Evolutionary conservation across 1,284 basidiomycete genomes (phyloP).

Genomic region (Irpex lacteus): DNA sequence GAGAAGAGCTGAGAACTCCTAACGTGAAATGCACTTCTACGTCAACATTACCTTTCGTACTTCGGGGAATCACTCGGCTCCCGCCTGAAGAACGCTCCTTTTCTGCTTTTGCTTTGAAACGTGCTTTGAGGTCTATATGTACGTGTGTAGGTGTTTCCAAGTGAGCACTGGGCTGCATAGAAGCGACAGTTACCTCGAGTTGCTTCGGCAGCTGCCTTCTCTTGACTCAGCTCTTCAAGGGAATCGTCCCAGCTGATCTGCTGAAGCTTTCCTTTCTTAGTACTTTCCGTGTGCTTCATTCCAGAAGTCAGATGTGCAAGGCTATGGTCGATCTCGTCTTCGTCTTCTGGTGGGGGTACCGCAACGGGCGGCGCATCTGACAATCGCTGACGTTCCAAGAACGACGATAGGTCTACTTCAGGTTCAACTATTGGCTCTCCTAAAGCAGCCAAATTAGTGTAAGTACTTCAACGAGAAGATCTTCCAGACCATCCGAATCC

Average conservation of each 20-base stretch:
- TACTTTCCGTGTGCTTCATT: conserved; percentile 21
- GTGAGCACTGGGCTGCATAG: not conserved
- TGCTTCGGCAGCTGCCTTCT: conserved; percentile 71
- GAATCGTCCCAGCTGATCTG: conserved; percentile 64
- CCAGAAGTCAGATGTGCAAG: conserved; percentile 48
- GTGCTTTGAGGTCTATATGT: conserved; percentile 58
- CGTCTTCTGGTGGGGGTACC: conserved; percentile 35
- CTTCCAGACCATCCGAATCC: conserved; percentile 59
- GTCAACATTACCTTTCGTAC: conserved; percentile 26
- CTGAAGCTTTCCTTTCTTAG: conserved; percentile 61
- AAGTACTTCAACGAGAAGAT: not conserved
- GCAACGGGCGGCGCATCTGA: conserved; percentile 26
- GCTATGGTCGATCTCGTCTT: conserved; percentile 61
- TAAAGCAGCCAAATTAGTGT: conserved; percentile 24
- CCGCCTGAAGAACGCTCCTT: conserved; percentile 26
- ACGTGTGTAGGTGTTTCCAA: not conserved
- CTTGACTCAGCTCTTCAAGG: conserved; percentile 60
- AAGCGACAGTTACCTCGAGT: conserved; percentile 50
- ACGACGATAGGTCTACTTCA: conserved; percentile 67
- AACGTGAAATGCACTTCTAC: not conserved
- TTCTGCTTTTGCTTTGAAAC: conserved; percentile 60
- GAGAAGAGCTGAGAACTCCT: not conserved
- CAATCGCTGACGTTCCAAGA: conserved; percentile 60
- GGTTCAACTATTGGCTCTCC: conserved; percentile 68
- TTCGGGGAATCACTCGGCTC: conserved; percentile 30